A percentile compares a stretch with the other conserved stretches of the same genome.
These are phyloP conservation scores for Trametes sp. DNA, from an alignment of 1,284 basidiomycete species.

Conservation along the genomic window DNA sequence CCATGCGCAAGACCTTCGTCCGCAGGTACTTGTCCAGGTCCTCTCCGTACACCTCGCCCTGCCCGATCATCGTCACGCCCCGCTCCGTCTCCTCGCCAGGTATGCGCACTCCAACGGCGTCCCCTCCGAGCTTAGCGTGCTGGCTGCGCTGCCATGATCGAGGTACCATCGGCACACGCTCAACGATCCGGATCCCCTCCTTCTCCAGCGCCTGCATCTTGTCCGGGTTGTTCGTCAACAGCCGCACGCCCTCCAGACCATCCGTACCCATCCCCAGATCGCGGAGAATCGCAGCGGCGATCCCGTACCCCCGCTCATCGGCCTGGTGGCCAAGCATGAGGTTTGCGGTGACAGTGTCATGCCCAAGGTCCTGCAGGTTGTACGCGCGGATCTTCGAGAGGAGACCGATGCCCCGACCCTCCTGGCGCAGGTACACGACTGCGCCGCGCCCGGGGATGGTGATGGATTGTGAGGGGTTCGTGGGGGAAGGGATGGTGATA, in stretches of 20 bases:
- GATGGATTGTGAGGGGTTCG: slow-evolving; percentile 41
- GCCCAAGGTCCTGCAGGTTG: slow-evolving; percentile 97
- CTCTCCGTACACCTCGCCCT: slow-evolving; percentile 79
- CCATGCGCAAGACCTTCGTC: slow-evolving; percentile 97
- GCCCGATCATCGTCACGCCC: slow-evolving; percentile 89
- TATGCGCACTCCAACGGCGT: slow-evolving; percentile 32
- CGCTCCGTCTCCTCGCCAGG: slow-evolving; percentile 52
- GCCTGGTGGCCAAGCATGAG: slow-evolving; percentile 94
- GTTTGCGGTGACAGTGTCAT: slow-evolving; percentile 98
- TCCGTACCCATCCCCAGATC: slow-evolving; percentile 84
- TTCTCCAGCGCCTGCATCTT: slow-evolving; percentile 90
- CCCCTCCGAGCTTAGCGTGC: slow-evolving; percentile 41
- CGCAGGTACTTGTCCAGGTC: slow-evolving; percentile 96
- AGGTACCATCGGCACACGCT: slow-evolving; percentile 95
- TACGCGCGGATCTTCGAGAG: slow-evolving; percentile 97
- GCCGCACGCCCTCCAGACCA: slow-evolving; percentile 68
- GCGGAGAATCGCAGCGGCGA: slow-evolving; percentile 89
- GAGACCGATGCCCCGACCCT: slow-evolving; percentile 98
- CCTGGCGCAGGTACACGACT: slow-evolving; percentile 96
- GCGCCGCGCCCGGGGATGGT: slow-evolving; percentile 87
- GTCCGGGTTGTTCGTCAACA: slow-evolving; percentile 98
- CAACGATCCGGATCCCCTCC: slow-evolving; percentile 84
- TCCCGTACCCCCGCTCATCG: slow-evolving; percentile 93
- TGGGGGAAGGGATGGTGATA: slow-evolving; percentile 53
- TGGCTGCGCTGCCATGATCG: slow-evolving; percentile 78